These are phyloP conservation scores for Didymella pomorum DNA, from an alignment of 2,329 filamentous ascomycete species.

Conservation along the genomic window DNA sequence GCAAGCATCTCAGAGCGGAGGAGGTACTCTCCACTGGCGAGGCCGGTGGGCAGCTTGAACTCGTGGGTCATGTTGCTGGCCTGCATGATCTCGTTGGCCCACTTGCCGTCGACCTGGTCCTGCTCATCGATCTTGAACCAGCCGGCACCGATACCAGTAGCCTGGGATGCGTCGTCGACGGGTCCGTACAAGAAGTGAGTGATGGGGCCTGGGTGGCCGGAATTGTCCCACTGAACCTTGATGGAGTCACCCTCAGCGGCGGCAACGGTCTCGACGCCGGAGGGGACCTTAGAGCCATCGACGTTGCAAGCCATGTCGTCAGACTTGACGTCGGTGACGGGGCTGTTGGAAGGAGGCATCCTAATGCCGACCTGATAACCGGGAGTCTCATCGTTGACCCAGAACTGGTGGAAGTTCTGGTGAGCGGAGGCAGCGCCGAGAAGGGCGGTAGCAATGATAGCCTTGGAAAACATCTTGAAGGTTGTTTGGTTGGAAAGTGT, in stretches of 20 bases:
- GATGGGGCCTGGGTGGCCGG: conserved; percentile 46
- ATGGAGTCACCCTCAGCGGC: conserved; percentile 43
- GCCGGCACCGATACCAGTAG: conserved; percentile 41
- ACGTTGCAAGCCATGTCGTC: conserved; percentile 49
- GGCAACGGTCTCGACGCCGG: conserved; percentile 38
- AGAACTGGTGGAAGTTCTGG: conserved; percentile 45
- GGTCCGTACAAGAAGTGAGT: conserved; percentile 48
- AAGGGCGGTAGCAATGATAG: conserved; percentile 36
- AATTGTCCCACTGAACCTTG: conserved; percentile 47
- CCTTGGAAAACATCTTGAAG: conserved; percentile 44
- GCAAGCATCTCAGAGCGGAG: conserved; percentile 58
- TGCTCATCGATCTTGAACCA: conserved; percentile 52
- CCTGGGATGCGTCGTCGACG: conserved; percentile 63
- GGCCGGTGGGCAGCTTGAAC: conserved; percentile 52
- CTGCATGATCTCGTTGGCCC: conserved; percentile 49
- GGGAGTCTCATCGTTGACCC: conserved; percentile 42
- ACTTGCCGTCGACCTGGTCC: conserved; percentile 39
- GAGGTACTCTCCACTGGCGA: conserved; percentile 51
- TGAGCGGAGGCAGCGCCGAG: conserved; percentile 42
- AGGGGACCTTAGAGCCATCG: conserved; percentile 38
- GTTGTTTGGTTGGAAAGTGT: conserved; percentile 10
- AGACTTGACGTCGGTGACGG: conserved; percentile 44
- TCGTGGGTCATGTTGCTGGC: conserved; percentile 48
- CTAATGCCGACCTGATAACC: conserved; percentile 46
- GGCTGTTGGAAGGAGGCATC: conserved; percentile 47